Evolutionary conservation across 192 early-diverging fungal genomes (phyloP).

Genomic region (Backusella morwellensis): DNA sequence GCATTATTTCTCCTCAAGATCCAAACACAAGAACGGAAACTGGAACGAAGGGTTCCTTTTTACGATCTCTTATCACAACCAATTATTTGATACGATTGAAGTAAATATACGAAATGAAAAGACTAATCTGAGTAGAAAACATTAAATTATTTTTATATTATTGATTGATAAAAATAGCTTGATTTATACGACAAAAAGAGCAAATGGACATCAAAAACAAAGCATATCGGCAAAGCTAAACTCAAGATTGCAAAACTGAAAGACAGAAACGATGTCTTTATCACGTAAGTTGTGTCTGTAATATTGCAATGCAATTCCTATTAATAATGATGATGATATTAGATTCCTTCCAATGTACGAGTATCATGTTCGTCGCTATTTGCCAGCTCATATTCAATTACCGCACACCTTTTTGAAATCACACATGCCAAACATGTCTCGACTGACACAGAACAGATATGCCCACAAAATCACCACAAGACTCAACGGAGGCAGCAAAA

Average conservation of each 20-base stretch:
- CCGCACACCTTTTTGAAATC: constrained; percentile 34
- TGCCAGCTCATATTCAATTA: constrained; percentile 33
- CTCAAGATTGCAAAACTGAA: constrained; percentile 31
- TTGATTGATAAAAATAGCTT: constrained; percentile 22
- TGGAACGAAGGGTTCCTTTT: constrained; percentile 81
- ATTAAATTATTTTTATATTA: not conserved
- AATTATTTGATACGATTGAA: constrained; percentile 74
- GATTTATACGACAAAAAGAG: constrained; percentile 37
- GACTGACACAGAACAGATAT: constrained; percentile 1
- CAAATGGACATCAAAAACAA: constrained; percentile 32
- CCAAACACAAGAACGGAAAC: constrained; percentile 49
- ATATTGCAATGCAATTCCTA: too few species aligned
- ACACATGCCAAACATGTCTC: constrained; percentile 23
- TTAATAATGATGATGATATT: not conserved
- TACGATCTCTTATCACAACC: constrained; percentile 67
- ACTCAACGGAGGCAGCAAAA: not conserved
- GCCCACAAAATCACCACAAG: not conserved
- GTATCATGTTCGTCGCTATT: constrained; percentile 27
- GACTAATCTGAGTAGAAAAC: not conserved
- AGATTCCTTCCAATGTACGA: constrained; percentile 41
- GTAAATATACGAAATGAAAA: constrained; percentile 15
- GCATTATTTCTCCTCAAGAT: constrained; percentile 44
- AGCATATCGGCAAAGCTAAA: constrained; percentile 39
- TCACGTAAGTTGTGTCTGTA: constrained; percentile 27
- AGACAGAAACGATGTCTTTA: constrained; percentile 30